Base-by-base conservation (phyloP, 2,329 filamentous ascomycete genomes). In the Fusarium devonianum region DNA sequence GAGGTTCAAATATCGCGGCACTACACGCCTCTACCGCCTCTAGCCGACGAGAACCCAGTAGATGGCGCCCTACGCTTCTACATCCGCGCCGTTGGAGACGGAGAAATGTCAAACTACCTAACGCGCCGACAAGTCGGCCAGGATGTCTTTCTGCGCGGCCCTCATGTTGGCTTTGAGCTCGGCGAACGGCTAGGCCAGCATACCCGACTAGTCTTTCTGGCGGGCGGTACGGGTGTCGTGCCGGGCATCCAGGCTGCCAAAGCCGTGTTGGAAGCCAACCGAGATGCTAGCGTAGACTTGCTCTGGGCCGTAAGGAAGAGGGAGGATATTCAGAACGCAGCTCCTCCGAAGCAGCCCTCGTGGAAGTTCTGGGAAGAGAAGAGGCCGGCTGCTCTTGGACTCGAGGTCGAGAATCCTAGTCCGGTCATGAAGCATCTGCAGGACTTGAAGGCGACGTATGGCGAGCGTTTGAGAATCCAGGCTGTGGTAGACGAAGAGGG, bases 171-270 rank as follows among this genome's bases (percentile, higher is more conserved):
- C 35, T 90, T 87, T 54, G 69, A 80, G 63, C 65, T 83, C 9
- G 41, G 62, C 5, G 39, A 59, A 6, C 59, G 72, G 9, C 62
- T 75, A 3, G 71, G 70, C 11, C 42, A 46, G 3, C 43, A 56
- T 26, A 58, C 60, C 16, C 65, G 64, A n/a, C 78, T 97, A 3
- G 76, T 97, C 2, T 96, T 97, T 66, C 75, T 97, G 16, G 94
- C 92, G 2, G 94, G 92, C 2, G 94, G 94, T 0, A 99, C 94
- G 0, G 93, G 94, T 1, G 89, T 99, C 62, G 92, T 91, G 12
- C 90, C 93, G 1, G 94, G 92, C 7, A 73, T 97, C 70, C 93
- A 97, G 72, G 83, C 88, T 29, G 89, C 86, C 2, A 75, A 85
- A 53, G 82, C 83, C 1, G 71, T 93, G 9, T 73, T 85, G 4